A percentile compares a stretch with the other conserved stretches of the same genome.
Evolutionary conservation across 352 stramenopile genomes (phyloP).

Genomic region (Pythium coloratum): DNA sequence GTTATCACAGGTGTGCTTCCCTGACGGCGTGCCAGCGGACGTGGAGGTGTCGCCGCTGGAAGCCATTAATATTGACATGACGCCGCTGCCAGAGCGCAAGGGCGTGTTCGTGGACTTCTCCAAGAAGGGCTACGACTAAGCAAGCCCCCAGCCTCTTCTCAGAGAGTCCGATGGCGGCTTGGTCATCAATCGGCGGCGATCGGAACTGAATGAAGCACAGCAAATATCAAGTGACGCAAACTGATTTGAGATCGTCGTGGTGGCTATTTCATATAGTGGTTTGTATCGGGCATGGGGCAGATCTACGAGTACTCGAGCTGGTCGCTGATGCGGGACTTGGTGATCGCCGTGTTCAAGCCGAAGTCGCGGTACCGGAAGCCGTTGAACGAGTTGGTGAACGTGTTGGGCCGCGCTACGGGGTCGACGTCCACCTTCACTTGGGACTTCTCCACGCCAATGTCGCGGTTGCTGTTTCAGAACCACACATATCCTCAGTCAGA

Average conservation of each 20-base stretch:
- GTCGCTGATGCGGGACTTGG: conserved; percentile 78
- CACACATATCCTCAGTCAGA: conserved; percentile 3
- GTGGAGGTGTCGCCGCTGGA: conserved; percentile 82
- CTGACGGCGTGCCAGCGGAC: conserved; percentile 84
- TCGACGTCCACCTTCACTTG: conserved; percentile 73
- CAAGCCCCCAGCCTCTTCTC: neutral
- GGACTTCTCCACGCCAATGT: conserved; percentile 74
- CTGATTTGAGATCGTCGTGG: neutral
- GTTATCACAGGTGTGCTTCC: conserved; percentile 75
- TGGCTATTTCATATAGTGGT: neutral
- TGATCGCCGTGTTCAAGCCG: conserved; percentile 77
- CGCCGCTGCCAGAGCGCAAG: conserved; percentile 64
- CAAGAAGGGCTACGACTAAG: conserved; percentile 88
- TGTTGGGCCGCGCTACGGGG: conserved; percentile 62
- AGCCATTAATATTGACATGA: conserved; percentile 89
- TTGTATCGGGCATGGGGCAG: neutral
- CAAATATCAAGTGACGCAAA: conserved; percentile 10
- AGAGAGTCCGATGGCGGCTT: neutral
- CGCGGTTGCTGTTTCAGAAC: conserved; percentile 38
- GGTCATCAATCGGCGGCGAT: neutral
- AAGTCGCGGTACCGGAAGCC: conserved; percentile 84
- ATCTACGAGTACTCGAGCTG: conserved; percentile 62
- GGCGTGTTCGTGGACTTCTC: conserved; percentile 83
- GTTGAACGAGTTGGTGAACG: conserved; percentile 85
- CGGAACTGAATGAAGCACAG: conserved; percentile 14